Conservation (phyloP, 1,139 yeast species). For the Suhomyces coccinellae region DNA sequence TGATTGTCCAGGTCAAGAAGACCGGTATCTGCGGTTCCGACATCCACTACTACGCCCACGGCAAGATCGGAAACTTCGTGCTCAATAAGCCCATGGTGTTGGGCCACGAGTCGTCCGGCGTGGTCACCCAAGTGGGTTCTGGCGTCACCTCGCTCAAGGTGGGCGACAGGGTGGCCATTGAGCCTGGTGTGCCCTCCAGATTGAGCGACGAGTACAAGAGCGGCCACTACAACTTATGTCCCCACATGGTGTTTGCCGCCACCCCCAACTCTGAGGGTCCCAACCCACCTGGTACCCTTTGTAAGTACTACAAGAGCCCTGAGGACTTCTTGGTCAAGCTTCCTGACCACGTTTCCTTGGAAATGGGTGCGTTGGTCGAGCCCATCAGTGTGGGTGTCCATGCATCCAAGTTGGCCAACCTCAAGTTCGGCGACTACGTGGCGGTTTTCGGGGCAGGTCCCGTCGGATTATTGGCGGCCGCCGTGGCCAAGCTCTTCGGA, state of each 20-base stretch:
- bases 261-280: slow-evolving; percentile 59
- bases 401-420: slow-evolving; percentile 68
- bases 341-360: slow-evolving; percentile 74
- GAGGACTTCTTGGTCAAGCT: slow-evolving; percentile 80
- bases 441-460: slow-evolving; percentile 94
- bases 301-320: slow-evolving; percentile 72
- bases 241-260: slow-evolving; percentile 83
- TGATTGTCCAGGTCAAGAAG: slow-evolving; percentile 68
- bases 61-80: slow-evolving; percentile 71
- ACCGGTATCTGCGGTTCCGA: slow-evolving; percentile 93
- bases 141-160: slow-evolving; percentile 59
- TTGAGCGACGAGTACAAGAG: slow-evolving; percentile 69
- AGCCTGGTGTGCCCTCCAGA: slow-evolving; percentile 71
- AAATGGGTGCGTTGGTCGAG: slow-evolving; percentile 87
- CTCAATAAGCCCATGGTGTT: slow-evolving; percentile 67
- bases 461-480: slow-evolving; percentile 79
- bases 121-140: slow-evolving; percentile 64
- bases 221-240: slow-evolving; percentile 79
- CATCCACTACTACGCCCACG: slow-evolving; percentile 79
- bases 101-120: slow-evolving; percentile 79
- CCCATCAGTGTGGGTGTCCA: slow-evolving; percentile 88
- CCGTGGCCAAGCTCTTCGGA: slow-evolving; percentile 80
- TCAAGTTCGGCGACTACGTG: slow-evolving; percentile 70
- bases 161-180: slow-evolving; percentile 85
- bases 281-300: slow-evolving; percentile 67